Percentiles rank a stretch among this genome's conserved stretches.
Conservation (phyloP, 805 yeast genomes). For the Vanderwaltozyma yarrowii region DNA sequence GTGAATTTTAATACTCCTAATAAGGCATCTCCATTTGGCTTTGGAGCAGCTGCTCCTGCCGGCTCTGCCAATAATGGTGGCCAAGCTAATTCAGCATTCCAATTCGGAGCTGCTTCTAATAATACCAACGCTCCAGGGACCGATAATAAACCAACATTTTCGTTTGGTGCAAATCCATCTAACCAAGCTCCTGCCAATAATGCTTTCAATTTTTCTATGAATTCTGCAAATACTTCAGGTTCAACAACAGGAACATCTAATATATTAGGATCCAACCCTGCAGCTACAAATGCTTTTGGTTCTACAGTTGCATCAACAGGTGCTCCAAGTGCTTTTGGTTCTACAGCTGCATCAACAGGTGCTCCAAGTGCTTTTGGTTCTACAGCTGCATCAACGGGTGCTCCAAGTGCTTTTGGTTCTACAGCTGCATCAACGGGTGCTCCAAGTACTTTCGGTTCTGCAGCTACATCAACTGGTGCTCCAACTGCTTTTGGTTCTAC, state of each 20-base stretch:
- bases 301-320: no score
- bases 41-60: conserved; percentile 1
- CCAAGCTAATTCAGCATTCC: no score
- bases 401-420: background rate
- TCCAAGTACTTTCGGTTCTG: conserved; percentile 11
- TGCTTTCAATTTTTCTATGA: conserved; percentile 7
- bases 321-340: no score
- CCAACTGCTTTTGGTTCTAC: conserved; percentile 2
- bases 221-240: conserved; percentile 7
- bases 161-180: conserved; percentile 5
- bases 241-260: conserved; percentile 2
- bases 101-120: background rate
- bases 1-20: conserved; percentile 25
- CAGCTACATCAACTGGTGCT: conserved; percentile 1
- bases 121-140: no score
- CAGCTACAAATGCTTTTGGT: background rate
- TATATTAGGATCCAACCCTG: conserved; percentile 1
- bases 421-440: conserved; percentile 6
- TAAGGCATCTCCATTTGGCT: conserved; percentile 1
- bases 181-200: conserved; percentile 1
- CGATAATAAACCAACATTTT: conserved; percentile 3
- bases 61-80: conserved; percentile 2
- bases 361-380: no score
- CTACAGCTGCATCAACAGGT: no score
- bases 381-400: no score